Conservation (phyloP, 352 stramenopile genomes). For the Phytophthora foliorum region DNA sequence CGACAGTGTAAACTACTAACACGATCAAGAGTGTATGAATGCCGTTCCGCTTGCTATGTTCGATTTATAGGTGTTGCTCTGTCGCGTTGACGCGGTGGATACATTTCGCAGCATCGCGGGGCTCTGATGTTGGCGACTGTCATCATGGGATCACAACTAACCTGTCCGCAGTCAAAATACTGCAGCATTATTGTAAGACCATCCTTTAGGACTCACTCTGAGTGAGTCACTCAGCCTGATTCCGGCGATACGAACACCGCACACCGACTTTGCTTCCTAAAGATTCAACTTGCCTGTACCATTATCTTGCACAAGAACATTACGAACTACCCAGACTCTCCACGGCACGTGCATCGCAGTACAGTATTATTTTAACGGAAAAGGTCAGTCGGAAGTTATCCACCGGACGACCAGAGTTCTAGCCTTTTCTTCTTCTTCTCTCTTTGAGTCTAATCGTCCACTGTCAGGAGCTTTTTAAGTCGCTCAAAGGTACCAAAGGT, state of each 20-base stretch:
- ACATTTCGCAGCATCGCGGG: conserved; percentile 36
- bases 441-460: conserved; percentile 63
- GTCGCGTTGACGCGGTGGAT: conserved; percentile 39
- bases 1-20: conserved; percentile 51
- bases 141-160: background rate
- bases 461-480: conserved; percentile 92
- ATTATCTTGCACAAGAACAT: background rate
- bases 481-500: conserved; percentile 97
- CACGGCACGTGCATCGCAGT: conserved; percentile 24
- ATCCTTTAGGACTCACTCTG: too few species aligned
- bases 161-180: too few species aligned
- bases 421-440: conserved; percentile 28
- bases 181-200: too few species aligned
- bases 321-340: too few species aligned
- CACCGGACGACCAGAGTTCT: conserved; percentile 37
- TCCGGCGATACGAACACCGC: background rate
- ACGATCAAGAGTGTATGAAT: conserved; percentile 23
- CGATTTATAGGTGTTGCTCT: background rate
- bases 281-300: background rate
- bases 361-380: conserved; percentile 37
- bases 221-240: too few species aligned
- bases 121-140: too few species aligned
- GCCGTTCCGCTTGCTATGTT: conserved; percentile 19
- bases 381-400: conserved; percentile 27
- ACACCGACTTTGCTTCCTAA: background rate